Evolutionary conservation across 108 stramenopile species (phyloP), one percentile per base, ranked within the genome.

Genomic region (Pseudonitzschia pungens): DNA sequence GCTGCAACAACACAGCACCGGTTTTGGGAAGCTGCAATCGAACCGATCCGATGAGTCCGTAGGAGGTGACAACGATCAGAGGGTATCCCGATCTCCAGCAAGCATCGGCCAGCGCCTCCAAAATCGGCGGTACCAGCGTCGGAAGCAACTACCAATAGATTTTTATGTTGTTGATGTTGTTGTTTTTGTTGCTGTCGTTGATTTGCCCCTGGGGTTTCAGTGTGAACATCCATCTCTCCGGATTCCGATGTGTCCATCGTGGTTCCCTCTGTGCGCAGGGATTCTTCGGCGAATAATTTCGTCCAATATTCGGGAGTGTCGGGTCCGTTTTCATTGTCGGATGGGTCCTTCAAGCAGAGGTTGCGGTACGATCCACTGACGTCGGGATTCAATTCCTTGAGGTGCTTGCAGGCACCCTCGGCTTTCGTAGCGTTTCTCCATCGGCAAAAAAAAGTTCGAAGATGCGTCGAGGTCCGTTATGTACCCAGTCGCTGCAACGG

Each of bases 21-120:
- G 44, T 58, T 12, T 43, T 18, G n/a, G 85, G 82, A 24, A 92
- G 90, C 65, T 93, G 92, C 20, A 96, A 43, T 1, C 96, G 89
- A 9, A 97, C 85, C 16, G 71, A 66, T 10, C 99, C 98, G 9
- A 99, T 64, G 27, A 99, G 52, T 24, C 99, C 99, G 67, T 95
- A 97, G 42, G 91, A 85, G 10, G 90, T 78, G 3, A 90, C 87
- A 36, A 85, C 71, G 26, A 99, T 22, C 26, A 98, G 79, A 0
- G 98, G 96, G 9, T 89, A 41, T 4, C 71, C 58, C 1, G 36
- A 59, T 11, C 44, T 45, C 54, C 81, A 82, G 65, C 93, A 94
- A 1, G 81, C 71, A 15, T 65, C 53, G 1, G 89, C 86, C 58
- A 99, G 70, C 28, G 70, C 55, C 21, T 87, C 74, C 21, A 92